phyloP scores from a whole-genome alignment of 768 basidiomycete genomes.

The Gymnopilus junonius region DNA sequence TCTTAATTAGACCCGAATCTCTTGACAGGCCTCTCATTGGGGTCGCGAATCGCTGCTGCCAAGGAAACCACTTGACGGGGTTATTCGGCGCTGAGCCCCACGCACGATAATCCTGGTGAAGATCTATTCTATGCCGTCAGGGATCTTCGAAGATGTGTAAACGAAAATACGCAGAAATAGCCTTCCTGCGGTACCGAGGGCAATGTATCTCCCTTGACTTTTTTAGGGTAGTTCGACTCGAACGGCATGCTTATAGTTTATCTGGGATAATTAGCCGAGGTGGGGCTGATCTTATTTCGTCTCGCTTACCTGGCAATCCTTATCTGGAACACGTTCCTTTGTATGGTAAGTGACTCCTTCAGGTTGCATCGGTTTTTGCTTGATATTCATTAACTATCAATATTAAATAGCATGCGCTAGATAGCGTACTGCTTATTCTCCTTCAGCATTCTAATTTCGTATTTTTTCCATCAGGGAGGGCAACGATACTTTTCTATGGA shows the following conservation, averaged over 20 bases:
- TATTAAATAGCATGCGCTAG: too few relatives aligned
- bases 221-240: too few relatives aligned
- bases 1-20: not conserved
- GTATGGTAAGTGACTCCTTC: not conserved
- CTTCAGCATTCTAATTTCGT: too few relatives aligned
- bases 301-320: not conserved
- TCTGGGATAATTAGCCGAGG: not conserved
- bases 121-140: constrained; percentile 2
- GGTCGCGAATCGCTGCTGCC: not conserved
- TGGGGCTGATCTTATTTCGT: not conserved
- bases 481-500: too few relatives aligned
- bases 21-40: constrained; percentile 6
- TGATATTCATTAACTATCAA: too few relatives aligned
- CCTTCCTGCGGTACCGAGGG: not conserved
- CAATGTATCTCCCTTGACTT: too few relatives aligned
- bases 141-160: not conserved
- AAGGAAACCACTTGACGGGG: constrained; percentile 10
- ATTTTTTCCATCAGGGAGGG: too few relatives aligned
- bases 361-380: not conserved
- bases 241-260: not conserved
- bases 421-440: too few relatives aligned
- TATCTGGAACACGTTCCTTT: not conserved
- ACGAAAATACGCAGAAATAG: not conserved
- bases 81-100: not conserved
- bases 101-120: constrained; percentile 1